phyloP scores from a whole-genome alignment of 2,329 filamentous ascomycete genomes.

The Colletotrichum scovillei region DNA sequence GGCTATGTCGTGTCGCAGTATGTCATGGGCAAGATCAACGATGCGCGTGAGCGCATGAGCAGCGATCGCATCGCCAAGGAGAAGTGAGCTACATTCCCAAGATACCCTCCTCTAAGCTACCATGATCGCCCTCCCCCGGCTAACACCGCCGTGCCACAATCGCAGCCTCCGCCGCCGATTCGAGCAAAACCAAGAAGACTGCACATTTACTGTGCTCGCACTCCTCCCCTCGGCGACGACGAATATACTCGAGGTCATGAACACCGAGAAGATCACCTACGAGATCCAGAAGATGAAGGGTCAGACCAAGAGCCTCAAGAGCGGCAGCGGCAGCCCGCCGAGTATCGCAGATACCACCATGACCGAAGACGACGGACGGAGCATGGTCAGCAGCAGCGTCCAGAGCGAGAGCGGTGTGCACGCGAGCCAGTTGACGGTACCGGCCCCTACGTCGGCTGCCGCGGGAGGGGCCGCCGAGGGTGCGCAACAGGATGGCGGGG shows the following conservation, averaged over 20 bases:
- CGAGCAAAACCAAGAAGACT: slow-evolving; percentile 99
- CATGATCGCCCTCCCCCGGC: neutral
- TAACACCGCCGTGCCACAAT: neutral
- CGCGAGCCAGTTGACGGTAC: slow-evolving; percentile 78
- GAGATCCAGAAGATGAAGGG: slow-evolving; percentile 95
- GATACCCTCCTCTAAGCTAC: too few species aligned
- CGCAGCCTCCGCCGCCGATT: slow-evolving; percentile 92
- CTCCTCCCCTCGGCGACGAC: slow-evolving; percentile 91
- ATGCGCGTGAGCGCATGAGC: slow-evolving; percentile 95
- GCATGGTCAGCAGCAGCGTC: slow-evolving; percentile 70
- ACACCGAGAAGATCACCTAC: slow-evolving; percentile 91
- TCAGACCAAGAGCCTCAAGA: slow-evolving; percentile 62
- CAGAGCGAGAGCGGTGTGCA: slow-evolving; percentile 87
- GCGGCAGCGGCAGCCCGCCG: slow-evolving; percentile 60
- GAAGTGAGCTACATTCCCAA: slow-evolving; percentile 74
- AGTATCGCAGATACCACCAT: slow-evolving; percentile 77
- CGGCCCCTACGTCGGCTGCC: slow-evolving; percentile 58
- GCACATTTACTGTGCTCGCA: slow-evolving; percentile 97
- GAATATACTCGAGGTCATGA: slow-evolving; percentile 86
- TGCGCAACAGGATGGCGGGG: slow-evolving; percentile 32
- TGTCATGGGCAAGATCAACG: slow-evolving; percentile 88
- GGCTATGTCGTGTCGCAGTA: slow-evolving; percentile 95
- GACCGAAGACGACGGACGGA: slow-evolving; percentile 85
- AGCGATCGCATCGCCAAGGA: slow-evolving; percentile 96
- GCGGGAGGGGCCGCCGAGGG: slow-evolving; percentile 37